Evolutionary conservation across 2,329 filamentous ascomycete genomes (phyloP).

Genomic region (Neophaeococcomyces aloes): DNA sequence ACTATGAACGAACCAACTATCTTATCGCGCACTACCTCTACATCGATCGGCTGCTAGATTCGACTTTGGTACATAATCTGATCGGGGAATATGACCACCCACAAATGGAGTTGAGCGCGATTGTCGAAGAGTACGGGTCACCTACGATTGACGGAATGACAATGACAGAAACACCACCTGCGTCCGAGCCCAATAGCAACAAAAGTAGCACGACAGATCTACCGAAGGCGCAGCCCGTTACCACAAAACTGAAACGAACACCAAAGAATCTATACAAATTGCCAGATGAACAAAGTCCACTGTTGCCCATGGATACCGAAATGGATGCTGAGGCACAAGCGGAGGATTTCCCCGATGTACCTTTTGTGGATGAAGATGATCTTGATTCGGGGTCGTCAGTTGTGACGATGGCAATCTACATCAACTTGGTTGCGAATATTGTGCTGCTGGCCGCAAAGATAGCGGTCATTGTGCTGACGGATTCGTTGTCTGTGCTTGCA

Average conservation of each 20-base stretch:
- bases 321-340: slow-evolving; percentile 4
- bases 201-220: neutral
- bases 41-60: slow-evolving; percentile 83
- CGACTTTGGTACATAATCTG: slow-evolving; percentile 79
- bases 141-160: slow-evolving; percentile 21
- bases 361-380: slow-evolving; percentile 31
- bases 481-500: slow-evolving; percentile 70
- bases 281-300: slow-evolving; percentile 54
- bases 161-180: slow-evolving; percentile 9
- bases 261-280: slow-evolving; percentile 77
- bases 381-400: slow-evolving; percentile 63
- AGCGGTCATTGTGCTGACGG: slow-evolving; percentile 61
- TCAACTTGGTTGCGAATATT: slow-evolving; percentile 71
- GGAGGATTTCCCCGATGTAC: slow-evolving; percentile 36
- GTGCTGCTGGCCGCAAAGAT: slow-evolving; percentile 67
- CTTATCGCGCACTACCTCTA: slow-evolving; percentile 87
- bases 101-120: slow-evolving; percentile 55
- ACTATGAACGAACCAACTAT: slow-evolving; percentile 83
- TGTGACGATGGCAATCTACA: slow-evolving; percentile 76
- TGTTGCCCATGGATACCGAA: slow-evolving; percentile 41
- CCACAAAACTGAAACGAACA: slow-evolving; percentile 55
- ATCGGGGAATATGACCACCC: slow-evolving; percentile 77
- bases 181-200: slow-evolving; percentile 13
- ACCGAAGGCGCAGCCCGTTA: slow-evolving; percentile 22
- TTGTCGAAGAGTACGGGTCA: slow-evolving; percentile 54